These are phyloP conservation scores for Phytophthora pseudosyringae DNA, from an alignment of 352 stramenopile genomes.

Conservation along the genomic window DNA sequence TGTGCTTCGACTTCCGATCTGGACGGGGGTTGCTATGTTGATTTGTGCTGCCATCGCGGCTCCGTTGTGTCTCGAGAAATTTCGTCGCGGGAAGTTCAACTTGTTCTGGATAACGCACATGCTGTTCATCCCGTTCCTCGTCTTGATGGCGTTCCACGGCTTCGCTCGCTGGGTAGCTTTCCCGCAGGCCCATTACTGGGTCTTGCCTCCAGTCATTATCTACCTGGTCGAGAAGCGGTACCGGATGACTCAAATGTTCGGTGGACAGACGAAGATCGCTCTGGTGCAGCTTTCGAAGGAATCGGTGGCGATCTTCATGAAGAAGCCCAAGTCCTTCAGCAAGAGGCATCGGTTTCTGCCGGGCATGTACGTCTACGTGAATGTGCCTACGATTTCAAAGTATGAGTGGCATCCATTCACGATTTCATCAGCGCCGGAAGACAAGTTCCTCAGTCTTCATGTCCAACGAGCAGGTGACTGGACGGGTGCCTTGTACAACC, in stretches of 20 bases:
- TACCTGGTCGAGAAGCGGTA: constrained; percentile 74
- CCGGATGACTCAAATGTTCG: constrained; percentile 60
- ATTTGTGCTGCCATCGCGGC: constrained; percentile 54
- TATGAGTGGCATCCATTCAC: constrained; percentile 92
- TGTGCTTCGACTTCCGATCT: constrained; percentile 57
- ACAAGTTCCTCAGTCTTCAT: constrained; percentile 72
- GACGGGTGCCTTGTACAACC: constrained; percentile 61
- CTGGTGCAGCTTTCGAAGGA: constrained; percentile 60
- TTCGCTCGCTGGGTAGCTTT: constrained; percentile 68
- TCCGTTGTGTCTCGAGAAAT: constrained; percentile 51
- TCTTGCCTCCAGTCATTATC: constrained; percentile 59
- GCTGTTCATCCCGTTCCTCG: constrained; percentile 70
- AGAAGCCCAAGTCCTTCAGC: constrained; percentile 59
- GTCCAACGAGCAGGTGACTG: constrained; percentile 76
- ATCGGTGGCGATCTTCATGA: constrained; percentile 69
- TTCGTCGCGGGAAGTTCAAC: constrained; percentile 70
- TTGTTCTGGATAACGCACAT: constrained; percentile 74
- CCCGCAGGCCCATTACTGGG: constrained; percentile 61
- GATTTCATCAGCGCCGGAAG: constrained; percentile 83
- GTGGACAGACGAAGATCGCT: constrained; percentile 53
- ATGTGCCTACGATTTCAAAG: constrained; percentile 76
- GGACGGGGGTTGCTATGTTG: constrained; percentile 70
- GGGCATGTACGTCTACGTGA: constrained; percentile 87
- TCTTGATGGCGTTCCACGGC: constrained; percentile 66
- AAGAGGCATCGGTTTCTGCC: constrained; percentile 60